Evolutionary conservation across 2,329 filamentous ascomycete species (phyloP).

Genomic region (Epicoccum sorghinum): DNA sequence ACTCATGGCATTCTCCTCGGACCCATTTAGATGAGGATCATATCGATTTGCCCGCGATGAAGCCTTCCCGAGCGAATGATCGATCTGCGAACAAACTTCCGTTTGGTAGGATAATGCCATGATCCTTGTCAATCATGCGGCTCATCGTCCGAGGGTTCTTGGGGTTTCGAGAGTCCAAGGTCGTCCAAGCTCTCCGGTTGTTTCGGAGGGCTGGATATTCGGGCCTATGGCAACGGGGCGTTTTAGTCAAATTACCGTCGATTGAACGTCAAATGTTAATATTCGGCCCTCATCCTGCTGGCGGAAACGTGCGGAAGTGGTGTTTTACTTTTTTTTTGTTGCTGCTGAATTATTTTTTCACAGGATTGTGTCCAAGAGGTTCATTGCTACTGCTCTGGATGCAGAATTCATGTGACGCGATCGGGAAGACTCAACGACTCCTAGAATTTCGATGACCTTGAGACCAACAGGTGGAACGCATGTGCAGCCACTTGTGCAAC

Average conservation of each 20-base stretch:
- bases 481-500: too few species aligned
- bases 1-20: background rate
- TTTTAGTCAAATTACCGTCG: conserved; percentile 16
- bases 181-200: conserved; percentile 3
- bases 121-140: conserved; percentile 1
- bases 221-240: conserved; percentile 7
- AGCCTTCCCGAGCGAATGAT: conserved; percentile 9
- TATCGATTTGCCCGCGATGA: conserved; percentile 12
- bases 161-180: background rate
- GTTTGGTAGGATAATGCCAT: background rate
- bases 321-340: background rate
- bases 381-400: too few species aligned
- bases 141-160: background rate
- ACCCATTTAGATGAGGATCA: background rate
- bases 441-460: too few species aligned
- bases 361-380: background rate
- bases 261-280: background rate
- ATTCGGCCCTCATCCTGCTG: background rate
- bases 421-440: too few species aligned
- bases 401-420: too few species aligned
- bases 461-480: too few species aligned
- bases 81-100: background rate
- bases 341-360: background rate
- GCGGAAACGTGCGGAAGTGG: conserved; percentile 3
- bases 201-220: conserved; percentile 6